Conservation (phyloP, 225 moss, liverwort and hornwort species). For the Bryum argenteum region DNA sequence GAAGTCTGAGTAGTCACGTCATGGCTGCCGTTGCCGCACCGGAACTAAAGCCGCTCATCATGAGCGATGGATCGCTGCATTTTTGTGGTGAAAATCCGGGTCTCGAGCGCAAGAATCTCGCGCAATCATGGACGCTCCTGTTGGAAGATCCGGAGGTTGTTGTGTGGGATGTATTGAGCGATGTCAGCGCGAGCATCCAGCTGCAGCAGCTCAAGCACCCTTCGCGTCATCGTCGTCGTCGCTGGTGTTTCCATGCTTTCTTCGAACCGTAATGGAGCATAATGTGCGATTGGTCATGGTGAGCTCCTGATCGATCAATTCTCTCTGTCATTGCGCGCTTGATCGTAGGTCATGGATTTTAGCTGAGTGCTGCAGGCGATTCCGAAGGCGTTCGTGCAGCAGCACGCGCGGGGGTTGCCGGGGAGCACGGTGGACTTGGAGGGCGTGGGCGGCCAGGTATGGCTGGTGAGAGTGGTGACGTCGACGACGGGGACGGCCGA, state of each 20-base stretch:
- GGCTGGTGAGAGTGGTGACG: conserved; percentile 39
- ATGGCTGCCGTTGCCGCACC: conserved; percentile 7
- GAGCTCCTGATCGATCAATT: background rate
- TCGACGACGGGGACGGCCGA: conserved; percentile 18
- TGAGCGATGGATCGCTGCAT: background rate
- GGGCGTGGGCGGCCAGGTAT: conserved; percentile 38
- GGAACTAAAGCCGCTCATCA: background rate
- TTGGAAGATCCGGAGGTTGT: too few species aligned
- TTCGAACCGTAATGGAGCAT: conserved; percentile 37
- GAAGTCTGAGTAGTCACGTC: too few species aligned
- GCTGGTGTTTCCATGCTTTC: conserved; percentile 24
- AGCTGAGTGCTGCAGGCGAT: conserved; percentile 21
- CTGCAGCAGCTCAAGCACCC: background rate
- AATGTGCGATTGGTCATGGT: conserved; percentile 37
- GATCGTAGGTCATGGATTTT: background rate
- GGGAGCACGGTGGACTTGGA: conserved; percentile 48
- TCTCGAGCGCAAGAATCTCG: conserved; percentile 1
- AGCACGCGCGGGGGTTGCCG: conserved; percentile 26
- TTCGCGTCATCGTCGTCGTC: background rate
- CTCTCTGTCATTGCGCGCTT: background rate
- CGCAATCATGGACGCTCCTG: conserved; percentile 33
- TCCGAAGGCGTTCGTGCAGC: conserved; percentile 39
- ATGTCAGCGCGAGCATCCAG: conserved; percentile 31
- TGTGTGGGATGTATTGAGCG: conserved; percentile 32
- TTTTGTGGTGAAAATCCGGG: too few species aligned